phyloP scores from a whole-genome alignment of 352 stramenopile species.

The Phytophthora litchii region DNA sequence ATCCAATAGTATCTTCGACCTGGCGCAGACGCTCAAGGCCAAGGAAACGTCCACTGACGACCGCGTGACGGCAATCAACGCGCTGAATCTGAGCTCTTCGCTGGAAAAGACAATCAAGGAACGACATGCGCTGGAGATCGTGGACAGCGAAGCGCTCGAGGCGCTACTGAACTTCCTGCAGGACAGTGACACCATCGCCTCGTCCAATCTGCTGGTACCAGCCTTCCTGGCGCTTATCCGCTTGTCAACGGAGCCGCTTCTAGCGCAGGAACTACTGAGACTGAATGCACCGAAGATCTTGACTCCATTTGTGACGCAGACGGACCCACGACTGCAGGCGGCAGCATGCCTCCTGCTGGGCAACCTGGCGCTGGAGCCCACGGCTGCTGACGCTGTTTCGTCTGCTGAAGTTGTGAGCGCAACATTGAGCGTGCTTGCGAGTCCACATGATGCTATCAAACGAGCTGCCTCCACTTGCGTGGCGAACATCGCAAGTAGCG shows the following conservation, averaged over 20 bases:
- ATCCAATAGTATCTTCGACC: constrained; percentile 25
- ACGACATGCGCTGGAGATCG: constrained; percentile 53
- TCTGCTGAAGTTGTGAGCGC: constrained; percentile 45
- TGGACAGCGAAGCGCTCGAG: constrained; percentile 58
- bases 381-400: constrained; percentile 34
- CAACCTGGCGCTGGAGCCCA: constrained; percentile 62
- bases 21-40: constrained; percentile 40
- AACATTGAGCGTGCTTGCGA: constrained; percentile 50
- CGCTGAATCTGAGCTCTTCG: constrained; percentile 33
- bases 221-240: constrained; percentile 73
- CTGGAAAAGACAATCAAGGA: constrained; percentile 35
- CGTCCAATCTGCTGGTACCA: constrained; percentile 62
- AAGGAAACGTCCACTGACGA: constrained; percentile 40
- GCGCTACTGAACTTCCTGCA: constrained; percentile 53
- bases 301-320: constrained; percentile 47
- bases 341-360: constrained; percentile 67
- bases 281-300: constrained; percentile 49
- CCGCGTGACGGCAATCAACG: constrained; percentile 44
- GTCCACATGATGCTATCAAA: constrained; percentile 67
- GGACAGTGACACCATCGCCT: constrained; percentile 51
- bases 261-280: constrained; percentile 64
- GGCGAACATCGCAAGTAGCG: constrained; percentile 53
- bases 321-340: constrained; percentile 63
- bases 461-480: constrained; percentile 57
- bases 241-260: constrained; percentile 51